phyloP scores from a whole-genome alignment of 2,329 filamentous ascomycete genomes.

The Hypoxylon sp. region DNA sequence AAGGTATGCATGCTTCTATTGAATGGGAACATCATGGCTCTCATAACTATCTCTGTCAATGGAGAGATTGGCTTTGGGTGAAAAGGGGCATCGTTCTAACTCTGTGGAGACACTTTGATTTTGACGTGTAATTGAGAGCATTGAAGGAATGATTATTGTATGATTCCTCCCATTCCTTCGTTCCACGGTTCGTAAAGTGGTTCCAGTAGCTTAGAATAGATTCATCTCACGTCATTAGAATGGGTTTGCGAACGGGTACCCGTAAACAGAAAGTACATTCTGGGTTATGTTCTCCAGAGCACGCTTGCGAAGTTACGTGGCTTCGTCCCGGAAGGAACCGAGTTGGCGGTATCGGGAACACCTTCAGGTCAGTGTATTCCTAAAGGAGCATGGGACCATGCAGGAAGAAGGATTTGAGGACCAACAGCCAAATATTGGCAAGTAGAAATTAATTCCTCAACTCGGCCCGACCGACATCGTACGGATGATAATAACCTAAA shows the following conservation, averaged over 20 bases:
- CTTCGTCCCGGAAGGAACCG: background rate
- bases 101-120: background rate
- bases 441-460: background rate
- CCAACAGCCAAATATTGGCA: background rate
- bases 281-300: background rate
- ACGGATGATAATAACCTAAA: conserved; percentile 18
- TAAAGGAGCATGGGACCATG: conserved; percentile 6
- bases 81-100: background rate
- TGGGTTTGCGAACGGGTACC: background rate
- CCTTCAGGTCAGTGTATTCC: background rate
- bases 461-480: conserved; percentile 14
- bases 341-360: background rate
- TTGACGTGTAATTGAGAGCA: background rate
- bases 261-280: background rate
- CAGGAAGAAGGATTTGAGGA: conserved; percentile 13
- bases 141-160: background rate
- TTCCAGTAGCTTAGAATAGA: background rate
- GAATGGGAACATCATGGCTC: background rate
- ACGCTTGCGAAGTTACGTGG: background rate
- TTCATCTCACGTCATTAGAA: background rate
- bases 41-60: background rate
- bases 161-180: background rate
- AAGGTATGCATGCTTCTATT: background rate
- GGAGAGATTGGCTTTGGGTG: background rate
- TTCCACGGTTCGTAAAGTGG: background rate